Evolutionary conservation across 140 eudicot species (phyloP).

Genomic region (Cichorium intybus): DNA sequence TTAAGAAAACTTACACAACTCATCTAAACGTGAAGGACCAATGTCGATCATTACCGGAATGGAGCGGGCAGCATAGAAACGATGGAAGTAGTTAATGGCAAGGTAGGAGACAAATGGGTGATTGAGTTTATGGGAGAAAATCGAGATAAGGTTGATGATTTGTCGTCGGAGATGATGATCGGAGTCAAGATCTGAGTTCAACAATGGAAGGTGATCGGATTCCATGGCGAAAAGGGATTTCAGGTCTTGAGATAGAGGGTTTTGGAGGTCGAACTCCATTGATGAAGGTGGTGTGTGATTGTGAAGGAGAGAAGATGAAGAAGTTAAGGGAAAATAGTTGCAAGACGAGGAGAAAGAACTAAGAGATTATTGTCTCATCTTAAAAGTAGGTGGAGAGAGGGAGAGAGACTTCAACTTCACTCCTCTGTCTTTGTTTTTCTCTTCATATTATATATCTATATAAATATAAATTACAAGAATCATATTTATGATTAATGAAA

Average conservation of each 20-base stretch:
- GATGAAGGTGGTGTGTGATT: slow-evolving; percentile 2
- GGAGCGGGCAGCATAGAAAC: slow-evolving; percentile 39
- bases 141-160: slow-evolving; percentile 24
- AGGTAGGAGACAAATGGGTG: slow-evolving; percentile 44
- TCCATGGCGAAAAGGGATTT: slow-evolving; percentile 33
- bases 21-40: not conserved
- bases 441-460: not conserved
- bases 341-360: slow-evolving; percentile 24
- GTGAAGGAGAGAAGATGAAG: not conserved
- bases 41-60: slow-evolving; percentile 26
- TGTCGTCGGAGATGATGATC: slow-evolving; percentile 27
- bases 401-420: slow-evolving; percentile 36
- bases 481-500: not conserved
- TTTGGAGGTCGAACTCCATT: slow-evolving; percentile 56
- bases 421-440: slow-evolving; percentile 3
- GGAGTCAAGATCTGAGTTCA: not conserved
- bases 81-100: slow-evolving; percentile 51
- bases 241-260: slow-evolving; percentile 32
- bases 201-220: slow-evolving; percentile 41
- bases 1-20: not conserved
- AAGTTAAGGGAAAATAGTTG: slow-evolving; percentile 15
- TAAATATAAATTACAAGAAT: slow-evolving; percentile 8
- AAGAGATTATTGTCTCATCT: slow-evolving; percentile 34
- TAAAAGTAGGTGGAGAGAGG: slow-evolving; percentile 21
- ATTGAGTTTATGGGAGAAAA: slow-evolving; percentile 19